Conservation (phyloP, 257 asterid species). For the Jacaranda mimosifolia region DNA sequence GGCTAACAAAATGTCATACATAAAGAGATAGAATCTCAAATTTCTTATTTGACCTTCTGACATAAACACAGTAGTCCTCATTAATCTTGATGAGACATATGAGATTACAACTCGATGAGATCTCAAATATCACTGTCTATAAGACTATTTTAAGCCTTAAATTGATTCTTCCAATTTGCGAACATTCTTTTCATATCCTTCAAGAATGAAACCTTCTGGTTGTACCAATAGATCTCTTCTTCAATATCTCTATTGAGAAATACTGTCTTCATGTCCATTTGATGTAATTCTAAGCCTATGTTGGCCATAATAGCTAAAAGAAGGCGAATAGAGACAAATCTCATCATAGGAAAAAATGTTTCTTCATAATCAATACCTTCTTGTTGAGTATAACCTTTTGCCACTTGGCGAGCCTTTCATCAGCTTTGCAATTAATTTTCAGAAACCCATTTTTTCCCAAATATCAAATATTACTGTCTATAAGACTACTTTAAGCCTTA, state of each 20-base stretch:
- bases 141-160: not conserved
- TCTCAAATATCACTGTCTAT: not conserved
- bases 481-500: not conserved
- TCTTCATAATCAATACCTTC: no score
- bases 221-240: not conserved
- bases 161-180: not conserved
- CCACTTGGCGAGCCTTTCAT: not conserved
- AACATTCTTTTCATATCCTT: not conserved
- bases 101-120: not conserved
- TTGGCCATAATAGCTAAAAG: no score
- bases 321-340: no score
- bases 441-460: not conserved
- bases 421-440: not conserved
- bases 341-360: no score
- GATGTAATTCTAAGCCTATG: not conserved
- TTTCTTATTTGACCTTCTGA: not conserved
- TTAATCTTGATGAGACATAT: not conserved
- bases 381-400: no score
- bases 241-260: slow-evolving; percentile 4
- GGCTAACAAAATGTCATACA: not conserved
- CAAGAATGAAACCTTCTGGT: not conserved
- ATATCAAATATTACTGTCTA: not conserved
- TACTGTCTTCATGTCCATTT: not conserved
- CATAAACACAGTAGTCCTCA: not conserved
- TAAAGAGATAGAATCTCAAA: not conserved